These are phyloP conservation scores for Henckelia pumila DNA, from an alignment of 257 asterid species.

Conservation along the genomic window DNA sequence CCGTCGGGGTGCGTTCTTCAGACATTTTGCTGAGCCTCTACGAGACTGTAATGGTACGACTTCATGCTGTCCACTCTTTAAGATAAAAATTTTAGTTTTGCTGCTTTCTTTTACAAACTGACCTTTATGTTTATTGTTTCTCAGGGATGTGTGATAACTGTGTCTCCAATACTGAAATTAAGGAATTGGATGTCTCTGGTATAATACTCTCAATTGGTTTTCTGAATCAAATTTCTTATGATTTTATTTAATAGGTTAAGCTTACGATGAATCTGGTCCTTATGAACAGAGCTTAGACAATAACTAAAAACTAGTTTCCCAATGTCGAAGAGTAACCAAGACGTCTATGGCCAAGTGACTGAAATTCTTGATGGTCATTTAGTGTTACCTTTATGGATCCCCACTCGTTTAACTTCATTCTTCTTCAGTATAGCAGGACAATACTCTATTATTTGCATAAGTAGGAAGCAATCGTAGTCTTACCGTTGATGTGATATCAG, in stretches of 20 bases:
- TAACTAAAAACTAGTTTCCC: background rate
- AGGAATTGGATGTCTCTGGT: conserved; percentile 87
- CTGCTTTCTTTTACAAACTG: conserved; percentile 22
- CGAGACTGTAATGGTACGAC: conserved; percentile 82
- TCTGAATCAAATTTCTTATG: conserved; percentile 11
- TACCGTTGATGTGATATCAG: conserved; percentile 42
- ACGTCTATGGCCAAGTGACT: conserved; percentile 2
- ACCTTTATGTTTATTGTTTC: conserved; percentile 25
- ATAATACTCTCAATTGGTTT: conserved; percentile 17
- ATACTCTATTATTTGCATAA: background rate
- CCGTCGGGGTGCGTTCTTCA: conserved; percentile 88
- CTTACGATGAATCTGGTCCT: conserved; percentile 10
- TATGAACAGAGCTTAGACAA: background rate
- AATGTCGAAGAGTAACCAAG: background rate
- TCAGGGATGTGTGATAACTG: conserved; percentile 99
- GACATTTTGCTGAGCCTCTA: conserved; percentile 87
- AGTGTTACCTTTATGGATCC: background rate
- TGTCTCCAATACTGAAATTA: conserved; percentile 60
- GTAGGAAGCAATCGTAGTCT: conserved; percentile 11
- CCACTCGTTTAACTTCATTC: background rate
- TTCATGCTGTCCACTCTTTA: conserved; percentile 21
- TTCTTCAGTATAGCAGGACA: background rate
- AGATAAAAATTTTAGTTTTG: conserved; percentile 18
- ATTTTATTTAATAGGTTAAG: conserved; percentile 22
- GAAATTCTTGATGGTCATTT: conserved; percentile 9